These are phyloP conservation scores for Debaryomycetaceae sp. DNA, from an alignment of 1,139 yeast species.

Conservation along the genomic window DNA sequence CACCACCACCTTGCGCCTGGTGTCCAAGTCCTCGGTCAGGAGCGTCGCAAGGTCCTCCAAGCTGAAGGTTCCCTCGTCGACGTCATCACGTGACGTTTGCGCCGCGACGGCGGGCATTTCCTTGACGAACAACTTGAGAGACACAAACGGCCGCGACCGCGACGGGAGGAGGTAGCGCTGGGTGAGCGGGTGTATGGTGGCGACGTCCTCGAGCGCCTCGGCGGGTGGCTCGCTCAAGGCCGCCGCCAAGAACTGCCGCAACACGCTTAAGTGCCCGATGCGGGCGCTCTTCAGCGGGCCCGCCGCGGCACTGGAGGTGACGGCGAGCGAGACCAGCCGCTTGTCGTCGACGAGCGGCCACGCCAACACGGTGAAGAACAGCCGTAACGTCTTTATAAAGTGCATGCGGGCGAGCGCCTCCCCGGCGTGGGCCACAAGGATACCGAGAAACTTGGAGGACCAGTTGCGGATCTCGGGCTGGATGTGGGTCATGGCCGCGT, in stretches of 20 bases:
- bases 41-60: slow-evolving; percentile 29
- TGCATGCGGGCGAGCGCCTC: slow-evolving; percentile 51
- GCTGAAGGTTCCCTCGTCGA: slow-evolving; percentile 25
- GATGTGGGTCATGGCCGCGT: slow-evolving; percentile 93
- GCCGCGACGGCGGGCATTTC: slow-evolving; percentile 19
- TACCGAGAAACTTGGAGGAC: slow-evolving; percentile 58
- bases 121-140: slow-evolving; percentile 48
- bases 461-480: slow-evolving; percentile 67
- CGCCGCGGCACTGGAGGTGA: slow-evolving; percentile 40
- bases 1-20: slow-evolving; percentile 53
- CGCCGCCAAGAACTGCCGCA: slow-evolving; percentile 35
- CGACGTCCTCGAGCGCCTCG: slow-evolving; percentile 5
- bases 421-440: slow-evolving; percentile 45
- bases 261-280: slow-evolving; percentile 38
- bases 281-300: slow-evolving; percentile 38
- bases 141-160: slow-evolving; percentile 56
- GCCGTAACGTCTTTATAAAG: slow-evolving; percentile 56
- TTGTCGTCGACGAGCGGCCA: slow-evolving; percentile 52
- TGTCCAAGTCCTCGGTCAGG: slow-evolving; percentile 54
- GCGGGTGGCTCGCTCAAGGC: slow-evolving; percentile 30
- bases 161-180: slow-evolving; percentile 49
- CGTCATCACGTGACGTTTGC: slow-evolving; percentile 12
- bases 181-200: slow-evolving; percentile 41
- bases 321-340: slow-evolving; percentile 41
- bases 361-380: slow-evolving; percentile 54